Base-by-base conservation (phyloP, 257 asterid genomes). In the Solanum bukasovii region DNA sequence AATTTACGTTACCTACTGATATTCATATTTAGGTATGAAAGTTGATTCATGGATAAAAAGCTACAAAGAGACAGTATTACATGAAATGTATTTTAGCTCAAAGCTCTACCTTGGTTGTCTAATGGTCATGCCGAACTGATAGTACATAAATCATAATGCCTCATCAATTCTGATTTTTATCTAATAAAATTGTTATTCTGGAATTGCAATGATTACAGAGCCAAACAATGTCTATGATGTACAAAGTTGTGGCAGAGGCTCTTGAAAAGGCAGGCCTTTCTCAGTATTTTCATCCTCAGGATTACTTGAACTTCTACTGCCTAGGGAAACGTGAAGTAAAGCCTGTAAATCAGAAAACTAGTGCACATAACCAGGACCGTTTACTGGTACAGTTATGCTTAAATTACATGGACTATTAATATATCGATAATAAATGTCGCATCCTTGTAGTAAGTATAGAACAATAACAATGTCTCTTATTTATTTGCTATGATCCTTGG, bases 141-240 rank as follows among this genome's bases (percentile, higher is more conserved):
- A 42, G n/a, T 42, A 1, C 8, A 78, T 25, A 42, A 18, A n/a
- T 20, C 59, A 14, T 49, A 49, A 49, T 49, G 59, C 84, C 84
- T 78, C 63, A 42, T 12, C 12, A 68, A 13, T 31, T 61, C 34
- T 35, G 52, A 84, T 37, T 83, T 14, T 84, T 20, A 18, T 56
- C 49, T 61, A 33, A 84, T 9, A 13, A 34, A 13, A 18, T 34
- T 49, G n/a, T 85, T 65, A 16, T 56, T 52, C 29, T 84, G 72
- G 27, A 25, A 79, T 84, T 56, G 35, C 37, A 34, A 34, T 52
- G 29, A 35, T 87, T 88, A 87, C 83, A 95, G 98, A 92, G 95
- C 40, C 94, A 91, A 88, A 91, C 94, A 25, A 93, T 93, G 92
- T 85, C 90, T 83, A 93, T 91, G 93, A 93, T 93, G 94, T 93